A percentile compares a stretch with the other conserved stretches of the same genome.
phyloP scores from a whole-genome alignment of 2,329 filamentous ascomycete genomes.

The Myriangium duriaei region DNA sequence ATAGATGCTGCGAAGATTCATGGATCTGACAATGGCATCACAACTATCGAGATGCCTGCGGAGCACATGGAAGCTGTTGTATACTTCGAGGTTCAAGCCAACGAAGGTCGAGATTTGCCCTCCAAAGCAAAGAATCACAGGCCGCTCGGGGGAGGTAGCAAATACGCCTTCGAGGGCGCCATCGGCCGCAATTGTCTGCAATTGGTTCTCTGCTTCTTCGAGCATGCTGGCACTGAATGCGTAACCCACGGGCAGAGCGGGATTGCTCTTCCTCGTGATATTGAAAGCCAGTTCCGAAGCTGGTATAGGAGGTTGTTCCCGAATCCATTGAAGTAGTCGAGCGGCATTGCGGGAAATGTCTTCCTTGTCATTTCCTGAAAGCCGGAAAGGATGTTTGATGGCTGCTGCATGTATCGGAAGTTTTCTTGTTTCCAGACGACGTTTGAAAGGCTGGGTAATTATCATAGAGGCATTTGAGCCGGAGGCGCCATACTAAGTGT shows the following conservation, averaged over 20 bases:
- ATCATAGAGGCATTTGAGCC: too few species aligned
- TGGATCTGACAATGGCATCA: background rate
- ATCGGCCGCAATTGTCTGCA: background rate
- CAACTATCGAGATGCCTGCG: background rate
- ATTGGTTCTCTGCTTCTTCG: background rate
- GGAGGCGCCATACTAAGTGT: too few species aligned
- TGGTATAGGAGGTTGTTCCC: too few species aligned
- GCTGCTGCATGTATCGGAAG: too few species aligned
- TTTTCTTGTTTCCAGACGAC: too few species aligned
- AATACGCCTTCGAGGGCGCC: background rate
- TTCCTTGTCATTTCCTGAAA: too few species aligned
- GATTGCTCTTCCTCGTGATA: background rate
- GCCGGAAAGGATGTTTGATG: too few species aligned
- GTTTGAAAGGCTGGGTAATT: too few species aligned
- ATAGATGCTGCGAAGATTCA: background rate
- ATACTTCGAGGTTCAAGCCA: conserved; percentile 1
- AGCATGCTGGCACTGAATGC: background rate
- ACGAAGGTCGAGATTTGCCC: conserved; percentile 21
- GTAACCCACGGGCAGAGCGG: background rate
- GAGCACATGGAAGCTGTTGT: background rate
- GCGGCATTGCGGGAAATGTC: too few species aligned
- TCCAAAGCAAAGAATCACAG: conserved; percentile 27
- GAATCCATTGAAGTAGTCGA: too few species aligned
- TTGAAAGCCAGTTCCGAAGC: too few species aligned
- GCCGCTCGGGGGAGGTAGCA: conserved; percentile 12